Conservation (phyloP, 352 stramenopile genomes). For the Phytophthora parvispora region DNA sequence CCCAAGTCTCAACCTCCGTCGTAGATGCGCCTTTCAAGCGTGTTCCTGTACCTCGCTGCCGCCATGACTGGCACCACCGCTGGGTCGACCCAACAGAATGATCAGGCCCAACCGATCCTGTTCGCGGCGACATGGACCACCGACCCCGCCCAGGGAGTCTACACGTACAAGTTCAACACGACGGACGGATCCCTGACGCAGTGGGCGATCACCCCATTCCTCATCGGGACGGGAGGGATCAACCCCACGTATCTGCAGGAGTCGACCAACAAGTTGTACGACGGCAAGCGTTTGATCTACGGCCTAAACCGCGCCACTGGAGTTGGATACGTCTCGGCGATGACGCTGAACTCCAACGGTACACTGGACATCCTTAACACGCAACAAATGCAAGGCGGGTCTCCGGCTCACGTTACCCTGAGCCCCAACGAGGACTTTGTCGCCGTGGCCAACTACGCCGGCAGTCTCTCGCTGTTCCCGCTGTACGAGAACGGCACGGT, state of each 20-base stretch:
- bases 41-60: background rate
- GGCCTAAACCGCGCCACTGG: slow-evolving; percentile 43
- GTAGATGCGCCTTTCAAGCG: slow-evolving; percentile 3
- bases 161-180: slow-evolving; percentile 54
- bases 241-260: slow-evolving; percentile 69
- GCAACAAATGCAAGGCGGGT: slow-evolving; percentile 45
- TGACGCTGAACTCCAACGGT: slow-evolving; percentile 35
- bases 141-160: slow-evolving; percentile 54
- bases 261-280: slow-evolving; percentile 18
- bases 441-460: slow-evolving; percentile 61
- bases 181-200: slow-evolving; percentile 38
- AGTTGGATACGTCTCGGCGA: slow-evolving; percentile 53
- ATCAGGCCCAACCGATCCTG: slow-evolving; percentile 23
- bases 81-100: background rate
- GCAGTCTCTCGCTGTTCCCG: slow-evolving; percentile 59
- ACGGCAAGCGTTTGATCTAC: slow-evolving; percentile 43
- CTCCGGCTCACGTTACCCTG: slow-evolving; percentile 49
- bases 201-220: slow-evolving; percentile 33
- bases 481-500: slow-evolving; percentile 52
- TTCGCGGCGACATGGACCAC: slow-evolving; percentile 62
- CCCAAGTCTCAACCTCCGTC: background rate
- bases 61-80: background rate
- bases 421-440: slow-evolving; percentile 59
- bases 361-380: slow-evolving; percentile 50
- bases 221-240: slow-evolving; percentile 25